Evolutionary conservation across 371 early-diverging fungal species (phyloP).

Genomic region (Blakeslea trispora): DNA sequence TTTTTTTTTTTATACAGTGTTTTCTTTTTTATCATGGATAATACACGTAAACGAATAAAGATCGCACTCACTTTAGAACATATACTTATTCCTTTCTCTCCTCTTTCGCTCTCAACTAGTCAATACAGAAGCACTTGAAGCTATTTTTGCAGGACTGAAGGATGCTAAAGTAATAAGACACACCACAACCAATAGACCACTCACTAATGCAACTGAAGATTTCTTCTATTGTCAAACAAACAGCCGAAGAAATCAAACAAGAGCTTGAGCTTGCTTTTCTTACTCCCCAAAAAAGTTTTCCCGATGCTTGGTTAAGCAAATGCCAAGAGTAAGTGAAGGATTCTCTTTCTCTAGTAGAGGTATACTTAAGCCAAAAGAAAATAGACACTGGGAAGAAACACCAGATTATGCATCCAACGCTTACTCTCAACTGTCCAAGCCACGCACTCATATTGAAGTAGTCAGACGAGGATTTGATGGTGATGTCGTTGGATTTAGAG

Average conservation of each 20-base stretch:
- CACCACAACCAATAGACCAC: background rate
- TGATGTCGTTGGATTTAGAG: constrained; percentile 51
- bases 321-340: constrained; percentile 62
- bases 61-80: background rate
- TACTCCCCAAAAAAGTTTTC: constrained; percentile 49
- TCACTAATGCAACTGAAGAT: background rate
- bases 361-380: too few relatives aligned
- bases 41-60: background rate
- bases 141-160: constrained; percentile 10
- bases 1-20: background rate
- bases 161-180: constrained; percentile 4
- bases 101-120: background rate
- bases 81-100: background rate
- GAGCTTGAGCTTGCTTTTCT: constrained; percentile 53
- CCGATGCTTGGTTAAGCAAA: constrained; percentile 47
- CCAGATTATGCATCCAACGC: constrained; percentile 46
- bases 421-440: constrained; percentile 48
- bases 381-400: constrained; percentile 55
- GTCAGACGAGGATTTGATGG: constrained; percentile 58
- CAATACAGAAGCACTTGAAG: constrained; percentile 2
- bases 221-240: constrained; percentile 2
- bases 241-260: constrained; percentile 30
- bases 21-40: background rate
- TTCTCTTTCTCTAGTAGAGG: too few relatives aligned
- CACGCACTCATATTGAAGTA: constrained; percentile 44